phyloP scores from a whole-genome alignment of 2,329 filamentous ascomycete species.

The Pseudogymnoascus sp. region DNA sequence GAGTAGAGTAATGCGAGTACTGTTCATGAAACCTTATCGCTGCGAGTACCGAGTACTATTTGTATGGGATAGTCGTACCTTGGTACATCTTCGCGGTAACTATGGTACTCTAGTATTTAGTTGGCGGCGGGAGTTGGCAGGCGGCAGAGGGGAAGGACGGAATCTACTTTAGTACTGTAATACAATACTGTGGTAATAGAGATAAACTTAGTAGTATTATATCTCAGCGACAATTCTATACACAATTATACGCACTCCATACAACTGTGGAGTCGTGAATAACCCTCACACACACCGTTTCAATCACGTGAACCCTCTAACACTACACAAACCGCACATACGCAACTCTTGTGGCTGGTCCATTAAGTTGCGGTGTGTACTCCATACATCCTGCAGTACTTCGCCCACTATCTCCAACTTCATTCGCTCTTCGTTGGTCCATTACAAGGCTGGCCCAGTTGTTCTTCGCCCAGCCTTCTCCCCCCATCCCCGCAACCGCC shows the following conservation, averaged over 20 bases:
- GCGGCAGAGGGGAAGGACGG: neutral
- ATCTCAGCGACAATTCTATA: neutral
- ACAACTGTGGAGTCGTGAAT: neutral
- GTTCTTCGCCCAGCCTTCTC: neutral
- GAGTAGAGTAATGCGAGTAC: neutral
- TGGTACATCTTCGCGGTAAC: neutral
- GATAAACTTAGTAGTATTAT: too few relatives aligned
- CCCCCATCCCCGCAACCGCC: neutral
- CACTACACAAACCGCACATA: neutral
- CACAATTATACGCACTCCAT: neutral
- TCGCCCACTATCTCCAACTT: neutral
- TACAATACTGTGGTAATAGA: too few relatives aligned
- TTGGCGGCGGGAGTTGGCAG: neutral
- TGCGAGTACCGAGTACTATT: neutral
- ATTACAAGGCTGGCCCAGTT: neutral
- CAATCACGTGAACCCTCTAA: neutral
- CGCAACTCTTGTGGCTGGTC: neutral
- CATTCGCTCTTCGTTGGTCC: neutral
- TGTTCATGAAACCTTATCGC: neutral
- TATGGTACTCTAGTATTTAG: neutral
- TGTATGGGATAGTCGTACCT: neutral
- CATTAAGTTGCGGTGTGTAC: neutral
- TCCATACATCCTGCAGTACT: slow-evolving; percentile 1
- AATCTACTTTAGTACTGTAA: neutral
- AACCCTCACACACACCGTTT: neutral